Base-by-base conservation (phyloP, 331 rosid genomes). In the Stylosanthes scabra region DNA sequence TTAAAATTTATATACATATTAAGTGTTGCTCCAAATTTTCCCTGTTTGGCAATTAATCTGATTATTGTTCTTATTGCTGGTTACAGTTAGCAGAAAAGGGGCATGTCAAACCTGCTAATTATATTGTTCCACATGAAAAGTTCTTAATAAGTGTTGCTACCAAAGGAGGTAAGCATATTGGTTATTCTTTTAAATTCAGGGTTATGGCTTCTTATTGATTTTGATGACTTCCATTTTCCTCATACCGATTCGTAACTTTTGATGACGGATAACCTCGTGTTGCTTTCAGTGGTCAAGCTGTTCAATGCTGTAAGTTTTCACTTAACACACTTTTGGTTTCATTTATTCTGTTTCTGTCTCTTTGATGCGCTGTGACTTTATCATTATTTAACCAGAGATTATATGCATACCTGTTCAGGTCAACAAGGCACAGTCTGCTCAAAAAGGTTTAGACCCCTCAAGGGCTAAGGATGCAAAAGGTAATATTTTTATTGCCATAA, bases 341-440 rank as follows among this genome's bases (percentile, higher is more conserved):
- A 13, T n/a, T 66, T 60, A 16, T 63, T 51, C 25, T 65, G 50
- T 50, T 11, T 31, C 28, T n/a, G 56, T 59, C 34, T 50, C 11
- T 46, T 3, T 60, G 42, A 7, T 52, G 41, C 31, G 11, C 66
- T 74, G 68, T 66, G 70, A 29, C 63, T 59, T 39, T 82, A 71
- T 73, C 29, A 44, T 37, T 13, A 16, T 63, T 55, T 51, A 47
- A 57, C 41, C 9, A 34, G 51, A 50, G 49, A 16, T 54, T 68
- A 5, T 68, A 9, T 74, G 12, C 62, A 11, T 67, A 40, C 63
- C 44, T 80, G 69, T 47, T 85, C 80, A 93, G 98, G 97, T 93
- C 80, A 94, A 87, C 85, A 94, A 89, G 86, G 97, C 99, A 74
- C 97, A 91, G 66, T 65, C 80, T 86, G 93, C 96, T 72, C 96